Conservation (phyloP, 1,284 basidiomycete genomes). For the Erythrobasidium hasegawianum region DNA sequence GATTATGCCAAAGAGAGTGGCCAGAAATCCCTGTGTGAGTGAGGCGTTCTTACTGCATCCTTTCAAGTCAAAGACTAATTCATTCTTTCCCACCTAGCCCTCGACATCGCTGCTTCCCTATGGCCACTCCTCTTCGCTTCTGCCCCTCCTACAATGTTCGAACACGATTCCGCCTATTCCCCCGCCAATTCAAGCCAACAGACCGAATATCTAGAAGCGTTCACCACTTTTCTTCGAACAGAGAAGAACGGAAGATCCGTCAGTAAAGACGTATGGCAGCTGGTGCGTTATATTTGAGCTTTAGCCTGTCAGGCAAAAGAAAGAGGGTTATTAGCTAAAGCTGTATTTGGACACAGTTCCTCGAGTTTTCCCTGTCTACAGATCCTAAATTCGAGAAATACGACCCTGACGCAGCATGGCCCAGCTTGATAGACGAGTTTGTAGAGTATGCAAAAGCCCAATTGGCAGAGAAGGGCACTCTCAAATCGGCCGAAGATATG, state of each 20-base stretch:
- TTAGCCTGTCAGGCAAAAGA: too few relatives aligned
- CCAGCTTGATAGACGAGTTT: conserved; percentile 81
- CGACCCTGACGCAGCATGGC: conserved; percentile 69
- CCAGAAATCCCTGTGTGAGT: conserved; percentile 53
- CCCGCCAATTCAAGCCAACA: conserved; percentile 8
- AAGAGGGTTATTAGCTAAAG: too few relatives aligned
- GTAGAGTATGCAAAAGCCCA: conserved; percentile 59
- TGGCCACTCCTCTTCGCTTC: conserved; percentile 80
- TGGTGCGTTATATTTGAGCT: too few relatives aligned
- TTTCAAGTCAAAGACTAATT: too few relatives aligned
- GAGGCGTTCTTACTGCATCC: too few relatives aligned
- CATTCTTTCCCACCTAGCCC: too few relatives aligned
- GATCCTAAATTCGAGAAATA: conserved; percentile 18
- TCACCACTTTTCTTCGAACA: conserved; percentile 20
- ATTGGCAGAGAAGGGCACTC: neutral
- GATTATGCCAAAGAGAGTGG: conserved; percentile 75
- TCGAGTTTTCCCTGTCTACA: conserved; percentile 31
- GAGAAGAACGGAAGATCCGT: conserved; percentile 34
- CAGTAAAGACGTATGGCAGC: conserved; percentile 33
- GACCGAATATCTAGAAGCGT: conserved; percentile 15
- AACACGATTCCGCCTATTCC: conserved; percentile 27
- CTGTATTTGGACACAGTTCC: too few relatives aligned
- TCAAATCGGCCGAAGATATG: conserved; percentile 4
- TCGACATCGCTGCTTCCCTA: conserved; percentile 72
- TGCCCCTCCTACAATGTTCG: conserved; percentile 50